Conservation (phyloP, 768 basidiomycete species). For the Russula sp. region DNA sequence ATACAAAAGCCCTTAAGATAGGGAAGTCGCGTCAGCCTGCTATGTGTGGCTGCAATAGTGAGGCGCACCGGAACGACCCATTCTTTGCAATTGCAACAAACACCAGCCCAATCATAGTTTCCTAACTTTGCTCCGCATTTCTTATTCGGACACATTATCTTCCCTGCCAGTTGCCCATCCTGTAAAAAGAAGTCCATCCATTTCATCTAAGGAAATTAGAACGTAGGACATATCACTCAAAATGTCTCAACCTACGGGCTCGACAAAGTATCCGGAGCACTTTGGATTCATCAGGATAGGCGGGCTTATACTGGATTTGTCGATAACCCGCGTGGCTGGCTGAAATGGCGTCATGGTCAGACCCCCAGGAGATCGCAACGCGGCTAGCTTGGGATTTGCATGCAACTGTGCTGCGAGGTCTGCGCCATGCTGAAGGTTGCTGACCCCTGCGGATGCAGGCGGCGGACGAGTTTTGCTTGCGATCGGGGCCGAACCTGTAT, state of each 20-base stretch:
- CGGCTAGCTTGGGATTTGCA: conserved; percentile 44
- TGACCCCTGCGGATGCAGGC: conserved; percentile 22
- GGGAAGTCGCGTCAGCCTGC: neutral
- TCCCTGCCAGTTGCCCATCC: conserved; percentile 74
- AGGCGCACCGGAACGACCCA: conserved; percentile 85
- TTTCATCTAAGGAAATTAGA: conserved; percentile 49
- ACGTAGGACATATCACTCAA: neutral
- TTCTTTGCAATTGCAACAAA: conserved; percentile 82
- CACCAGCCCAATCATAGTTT: conserved; percentile 96
- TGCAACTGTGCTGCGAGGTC: conserved; percentile 44
- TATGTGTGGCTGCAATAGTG: neutral
- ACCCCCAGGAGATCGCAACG: conserved; percentile 34
- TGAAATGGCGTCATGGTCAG: conserved; percentile 28
- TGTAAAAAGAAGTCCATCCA: conserved; percentile 91
- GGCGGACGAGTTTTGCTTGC: conserved; percentile 1
- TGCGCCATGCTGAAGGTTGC: conserved; percentile 28
- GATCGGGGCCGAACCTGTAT: neutral
- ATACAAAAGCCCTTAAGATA: conserved; percentile 48
- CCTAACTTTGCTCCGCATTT: conserved; percentile 90
- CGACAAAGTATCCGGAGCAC: conserved; percentile 96
- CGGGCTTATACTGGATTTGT: conserved; percentile 36
- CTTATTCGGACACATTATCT: conserved; percentile 87
- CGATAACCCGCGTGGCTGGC: neutral
- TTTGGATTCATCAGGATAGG: conserved; percentile 72
- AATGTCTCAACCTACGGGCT: conserved; percentile 61